Conservation (phyloP, 2,329 filamentous ascomycete species). For the Rutstroemia sp. region DNA sequence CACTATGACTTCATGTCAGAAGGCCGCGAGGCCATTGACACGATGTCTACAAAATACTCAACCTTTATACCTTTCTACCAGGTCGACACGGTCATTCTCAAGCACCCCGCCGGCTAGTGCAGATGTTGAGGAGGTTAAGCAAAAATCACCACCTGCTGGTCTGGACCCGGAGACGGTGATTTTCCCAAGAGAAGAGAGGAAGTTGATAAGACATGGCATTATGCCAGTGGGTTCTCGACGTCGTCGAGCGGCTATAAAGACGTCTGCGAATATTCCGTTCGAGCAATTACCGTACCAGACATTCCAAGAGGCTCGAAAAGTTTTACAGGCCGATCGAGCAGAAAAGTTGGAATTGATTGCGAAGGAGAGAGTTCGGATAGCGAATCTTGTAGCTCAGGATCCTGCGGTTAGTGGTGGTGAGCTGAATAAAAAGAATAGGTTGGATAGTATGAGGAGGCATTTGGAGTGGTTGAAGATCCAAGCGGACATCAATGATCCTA, state of each 20-base stretch:
- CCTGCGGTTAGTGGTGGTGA: constrained; percentile 53
- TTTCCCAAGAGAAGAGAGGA: constrained; percentile 55
- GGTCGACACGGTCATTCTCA: constrained; percentile 24
- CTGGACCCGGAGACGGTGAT: constrained; percentile 64
- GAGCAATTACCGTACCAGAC: constrained; percentile 94
- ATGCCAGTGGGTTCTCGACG: constrained; percentile 77
- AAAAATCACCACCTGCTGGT: constrained; percentile 30
- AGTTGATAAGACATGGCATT: constrained; percentile 59
- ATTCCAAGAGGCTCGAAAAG: constrained; percentile 89
- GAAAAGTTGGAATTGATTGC: constrained; percentile 73
- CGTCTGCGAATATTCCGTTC: constrained; percentile 64
- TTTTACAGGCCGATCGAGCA: constrained; percentile 70
- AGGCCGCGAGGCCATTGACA: constrained; percentile 48
- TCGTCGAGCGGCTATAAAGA: constrained; percentile 66
- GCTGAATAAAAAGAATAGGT: constrained; percentile 53
- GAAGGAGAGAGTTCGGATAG: constrained; percentile 60
- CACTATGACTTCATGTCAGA: constrained; percentile 52
- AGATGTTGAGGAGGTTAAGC: constrained; percentile 30
- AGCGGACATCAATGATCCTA: constrained; percentile 90
- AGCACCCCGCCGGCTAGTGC: constrained; percentile 32
- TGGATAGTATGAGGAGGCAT: constrained; percentile 63
- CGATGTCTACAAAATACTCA: constrained; percentile 42
- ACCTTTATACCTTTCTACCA: constrained; percentile 20
- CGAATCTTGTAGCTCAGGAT: constrained; percentile 53
- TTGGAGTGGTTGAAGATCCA: constrained; percentile 77